phyloP scores from a whole-genome alignment of 305 asterid species.

The Euphrasia arctica region DNA sequence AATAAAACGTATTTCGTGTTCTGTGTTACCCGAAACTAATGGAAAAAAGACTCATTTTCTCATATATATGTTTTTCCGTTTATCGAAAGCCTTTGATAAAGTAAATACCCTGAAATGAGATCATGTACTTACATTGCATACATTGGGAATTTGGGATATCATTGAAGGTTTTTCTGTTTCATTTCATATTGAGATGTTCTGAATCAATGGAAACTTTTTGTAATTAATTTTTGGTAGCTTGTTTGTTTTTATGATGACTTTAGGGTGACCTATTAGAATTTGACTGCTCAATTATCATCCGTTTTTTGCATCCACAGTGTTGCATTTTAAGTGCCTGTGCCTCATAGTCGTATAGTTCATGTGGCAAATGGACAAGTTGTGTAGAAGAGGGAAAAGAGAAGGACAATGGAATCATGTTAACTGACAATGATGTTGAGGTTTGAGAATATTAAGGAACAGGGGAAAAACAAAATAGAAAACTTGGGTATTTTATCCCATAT shows the following conservation, averaged over 20 bases:
- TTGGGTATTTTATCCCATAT: background rate
- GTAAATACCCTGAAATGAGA: background rate
- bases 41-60: background rate
- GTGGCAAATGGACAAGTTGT: background rate
- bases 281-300: background rate
- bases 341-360: background rate
- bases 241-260: background rate
- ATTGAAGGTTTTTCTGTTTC: background rate
- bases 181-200: constrained; percentile 6
- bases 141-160: background rate
- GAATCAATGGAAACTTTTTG: background rate
- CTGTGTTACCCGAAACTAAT: background rate
- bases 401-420: background rate
- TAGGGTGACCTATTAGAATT: constrained; percentile 2
- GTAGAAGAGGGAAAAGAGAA: background rate
- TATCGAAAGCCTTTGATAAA: background rate
- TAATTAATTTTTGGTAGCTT: background rate
- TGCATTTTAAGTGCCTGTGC: background rate
- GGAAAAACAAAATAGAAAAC: background rate
- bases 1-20: constrained; percentile 25
- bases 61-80: background rate
- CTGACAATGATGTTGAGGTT: background rate
- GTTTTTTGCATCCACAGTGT: background rate
- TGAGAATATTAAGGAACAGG: background rate
- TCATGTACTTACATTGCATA: background rate